These are phyloP conservation scores for Exophiala sp. DNA, from an alignment of 2,329 filamentous ascomycete genomes.

Conservation along the genomic window DNA sequence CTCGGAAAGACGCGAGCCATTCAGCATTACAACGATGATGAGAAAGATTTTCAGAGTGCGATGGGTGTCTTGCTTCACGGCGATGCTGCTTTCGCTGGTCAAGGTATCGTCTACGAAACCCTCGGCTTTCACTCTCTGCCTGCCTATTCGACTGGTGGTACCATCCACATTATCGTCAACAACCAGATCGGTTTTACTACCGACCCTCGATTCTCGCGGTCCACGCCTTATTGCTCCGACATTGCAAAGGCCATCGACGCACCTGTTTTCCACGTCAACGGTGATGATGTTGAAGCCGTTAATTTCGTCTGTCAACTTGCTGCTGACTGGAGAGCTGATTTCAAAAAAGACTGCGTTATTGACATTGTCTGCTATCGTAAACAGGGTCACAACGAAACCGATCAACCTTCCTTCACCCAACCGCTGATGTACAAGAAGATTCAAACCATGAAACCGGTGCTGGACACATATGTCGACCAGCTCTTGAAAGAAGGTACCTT, in stretches of 20 bases:
- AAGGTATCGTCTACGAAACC: slow-evolving; percentile 97
- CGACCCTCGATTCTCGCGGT: slow-evolving; percentile 93
- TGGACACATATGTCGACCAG: slow-evolving; percentile 89
- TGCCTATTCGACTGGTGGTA: slow-evolving; percentile 94
- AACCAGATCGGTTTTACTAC: slow-evolving; percentile 99
- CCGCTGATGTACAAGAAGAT: slow-evolving; percentile 99
- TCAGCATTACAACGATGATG: slow-evolving; percentile 98
- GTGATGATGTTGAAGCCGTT: slow-evolving; percentile 95
- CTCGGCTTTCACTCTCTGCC: slow-evolving; percentile 96
- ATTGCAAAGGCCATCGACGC: slow-evolving; percentile 99
- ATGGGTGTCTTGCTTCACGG: slow-evolving; percentile 97
- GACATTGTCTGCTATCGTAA: slow-evolving; percentile 99
- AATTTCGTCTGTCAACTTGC: slow-evolving; percentile 98
- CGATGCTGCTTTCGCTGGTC: slow-evolving; percentile 92
- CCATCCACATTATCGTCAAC: slow-evolving; percentile 95
- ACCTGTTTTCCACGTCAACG: slow-evolving; percentile 98
- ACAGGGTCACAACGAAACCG: slow-evolving; percentile 98
- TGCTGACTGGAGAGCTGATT: slow-evolving; percentile 96
- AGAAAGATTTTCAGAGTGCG: slow-evolving; percentile 79
- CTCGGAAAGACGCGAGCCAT: slow-evolving; percentile 96
- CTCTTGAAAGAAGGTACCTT: slow-evolving; percentile 90
- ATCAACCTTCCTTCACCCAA: slow-evolving; percentile 99
- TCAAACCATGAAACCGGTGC: slow-evolving; percentile 73
- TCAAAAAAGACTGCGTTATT: slow-evolving; percentile 97
- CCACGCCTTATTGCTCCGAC: slow-evolving; percentile 97